Percentiles rank a stretch among this genome's conserved stretches.
These are phyloP conservation scores for Colletotrichum sp. DNA, from an alignment of 2,329 filamentous ascomycete species.

Conservation along the genomic window DNA sequence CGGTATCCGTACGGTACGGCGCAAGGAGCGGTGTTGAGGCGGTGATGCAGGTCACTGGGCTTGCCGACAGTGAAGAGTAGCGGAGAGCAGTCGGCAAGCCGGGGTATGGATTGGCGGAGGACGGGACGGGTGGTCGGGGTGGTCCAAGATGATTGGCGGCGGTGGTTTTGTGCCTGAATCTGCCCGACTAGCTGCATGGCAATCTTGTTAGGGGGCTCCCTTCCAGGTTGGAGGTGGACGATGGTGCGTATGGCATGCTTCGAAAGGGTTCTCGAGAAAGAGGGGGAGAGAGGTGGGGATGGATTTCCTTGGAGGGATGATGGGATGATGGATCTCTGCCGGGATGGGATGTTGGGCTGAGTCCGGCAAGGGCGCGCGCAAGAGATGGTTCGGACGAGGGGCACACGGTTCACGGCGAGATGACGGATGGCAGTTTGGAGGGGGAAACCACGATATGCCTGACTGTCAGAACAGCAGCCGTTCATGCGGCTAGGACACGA, in stretches of 20 bases:
- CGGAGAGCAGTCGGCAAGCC: not conserved
- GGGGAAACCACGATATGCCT: not conserved
- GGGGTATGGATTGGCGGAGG: not conserved
- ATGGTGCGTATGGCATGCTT: not conserved
- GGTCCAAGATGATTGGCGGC: conserved; percentile 6
- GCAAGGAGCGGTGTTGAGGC: conserved; percentile 20
- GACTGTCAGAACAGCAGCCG: not conserved
- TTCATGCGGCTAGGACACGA: not conserved
- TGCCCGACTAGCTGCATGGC: conserved; percentile 21
- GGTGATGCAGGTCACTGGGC: conserved; percentile 21
- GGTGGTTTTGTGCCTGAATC: conserved; percentile 19
- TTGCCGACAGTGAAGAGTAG: conserved; percentile 16
- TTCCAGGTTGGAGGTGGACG: not conserved
- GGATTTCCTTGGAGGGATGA: not conserved
- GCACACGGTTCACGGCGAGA: not conserved
- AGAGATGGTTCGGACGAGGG: not conserved
- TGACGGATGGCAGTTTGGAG: not conserved
- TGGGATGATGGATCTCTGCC: not conserved
- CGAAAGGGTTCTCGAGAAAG: conserved; percentile 1
- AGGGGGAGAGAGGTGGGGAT: not conserved
- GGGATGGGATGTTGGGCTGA: not conserved
- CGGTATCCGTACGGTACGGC: not conserved
- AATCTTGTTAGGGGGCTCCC: conserved; percentile 6
- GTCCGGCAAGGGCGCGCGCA: not conserved
- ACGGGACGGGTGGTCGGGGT: conserved; percentile 1